Percentiles rank a stretch among this genome's conserved stretches.
Evolutionary conservation across 1,284 basidiomycete species (phyloP).

Genomic region (Meira nashicola): DNA sequence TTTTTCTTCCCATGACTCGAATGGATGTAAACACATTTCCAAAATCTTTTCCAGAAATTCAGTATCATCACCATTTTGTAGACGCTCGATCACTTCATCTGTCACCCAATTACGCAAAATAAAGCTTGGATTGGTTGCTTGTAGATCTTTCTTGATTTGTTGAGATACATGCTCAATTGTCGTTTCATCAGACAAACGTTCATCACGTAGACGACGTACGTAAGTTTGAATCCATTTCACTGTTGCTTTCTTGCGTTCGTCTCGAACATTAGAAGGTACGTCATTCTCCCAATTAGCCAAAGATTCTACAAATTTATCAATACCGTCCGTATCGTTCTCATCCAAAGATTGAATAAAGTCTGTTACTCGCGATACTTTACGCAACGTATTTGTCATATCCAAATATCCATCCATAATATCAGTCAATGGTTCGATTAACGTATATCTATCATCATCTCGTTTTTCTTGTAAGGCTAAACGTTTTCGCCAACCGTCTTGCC

Average conservation of each 20-base stretch:
- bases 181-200: constrained; percentile 7
- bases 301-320: constrained; percentile 16
- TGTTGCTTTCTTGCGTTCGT: constrained; percentile 23
- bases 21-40: constrained; percentile 37
- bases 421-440: constrained; percentile 18
- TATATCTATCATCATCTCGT: constrained; percentile 7
- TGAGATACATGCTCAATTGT: constrained; percentile 16
- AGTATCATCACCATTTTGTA: constrained; percentile 42
- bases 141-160: constrained; percentile 20
- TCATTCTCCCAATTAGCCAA: constrained; percentile 25
- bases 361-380: constrained; percentile 25
- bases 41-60: constrained; percentile 35
- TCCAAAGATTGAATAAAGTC: constrained; percentile 18
- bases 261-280: constrained; percentile 21
- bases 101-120: constrained; percentile 50
- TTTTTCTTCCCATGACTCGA: constrained; percentile 31
- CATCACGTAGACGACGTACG: constrained; percentile 22
- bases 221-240: constrained; percentile 34
- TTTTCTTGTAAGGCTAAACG: constrained; percentile 31
- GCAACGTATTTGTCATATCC: constrained; percentile 33
- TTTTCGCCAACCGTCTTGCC: constrained; percentile 30
- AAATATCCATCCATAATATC: not conserved
- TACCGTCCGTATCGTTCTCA: not conserved
- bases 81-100: constrained; percentile 38
- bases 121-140: constrained; percentile 37